phyloP scores from a whole-genome alignment of 371 early-diverging fungal species.

The Dichotomocladium elegans region DNA sequence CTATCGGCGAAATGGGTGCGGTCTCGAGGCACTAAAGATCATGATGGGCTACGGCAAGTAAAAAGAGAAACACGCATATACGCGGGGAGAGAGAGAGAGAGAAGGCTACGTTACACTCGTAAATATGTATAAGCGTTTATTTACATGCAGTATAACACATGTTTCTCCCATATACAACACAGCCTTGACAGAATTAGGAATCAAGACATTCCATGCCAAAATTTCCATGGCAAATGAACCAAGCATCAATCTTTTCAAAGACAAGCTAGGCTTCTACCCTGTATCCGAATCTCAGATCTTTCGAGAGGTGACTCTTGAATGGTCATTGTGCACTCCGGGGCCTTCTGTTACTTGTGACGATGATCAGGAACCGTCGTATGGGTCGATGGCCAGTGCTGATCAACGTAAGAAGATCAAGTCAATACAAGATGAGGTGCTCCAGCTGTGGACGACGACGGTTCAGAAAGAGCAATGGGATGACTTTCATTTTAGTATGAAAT shows the following conservation, averaged over 20 bases:
- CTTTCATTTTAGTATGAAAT: too few relatives aligned
- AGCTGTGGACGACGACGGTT: not conserved
- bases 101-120: too few relatives aligned
- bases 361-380: conserved; percentile 24
- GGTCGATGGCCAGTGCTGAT: conserved; percentile 23
- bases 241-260: conserved; percentile 65
- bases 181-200: conserved; percentile 51
- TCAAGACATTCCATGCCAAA: conserved; percentile 73
- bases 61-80: too few relatives aligned
- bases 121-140: too few relatives aligned
- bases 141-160: too few relatives aligned
- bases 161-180: not conserved
- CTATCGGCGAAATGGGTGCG: conserved; percentile 65
- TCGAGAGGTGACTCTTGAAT: conserved; percentile 72
- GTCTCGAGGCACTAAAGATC: conserved; percentile 66
- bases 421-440: not conserved
- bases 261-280: conserved; percentile 68
- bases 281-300: conserved; percentile 66
- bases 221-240: conserved; percentile 72
- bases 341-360: conserved; percentile 7
- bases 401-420: conserved; percentile 5
- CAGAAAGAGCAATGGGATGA: not conserved
- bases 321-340: conserved; percentile 15
- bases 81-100: too few relatives aligned
- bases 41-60: conserved; percentile 82